These are phyloP conservation scores for Vitis rotundifolia DNA, from an alignment of 164 flowering plant species.

Conservation along the genomic window DNA sequence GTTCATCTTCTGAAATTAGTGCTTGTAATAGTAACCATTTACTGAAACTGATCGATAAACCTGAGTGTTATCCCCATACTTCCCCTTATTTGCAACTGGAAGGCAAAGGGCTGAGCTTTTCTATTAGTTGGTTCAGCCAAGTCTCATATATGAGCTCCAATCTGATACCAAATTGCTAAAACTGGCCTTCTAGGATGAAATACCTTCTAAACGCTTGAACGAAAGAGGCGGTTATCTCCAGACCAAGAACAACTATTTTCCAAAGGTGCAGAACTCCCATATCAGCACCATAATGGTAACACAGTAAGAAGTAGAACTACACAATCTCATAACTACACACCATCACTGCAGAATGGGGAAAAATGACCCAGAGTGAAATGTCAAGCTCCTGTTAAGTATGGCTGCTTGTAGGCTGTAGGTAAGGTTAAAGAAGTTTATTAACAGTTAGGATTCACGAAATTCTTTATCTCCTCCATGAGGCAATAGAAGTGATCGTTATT, in stretches of 20 bases:
- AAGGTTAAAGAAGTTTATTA: conserved; percentile 32
- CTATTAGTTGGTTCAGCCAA: conserved; percentile 18
- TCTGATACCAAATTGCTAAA: background rate
- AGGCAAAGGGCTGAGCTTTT: conserved; percentile 20
- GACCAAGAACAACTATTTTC: background rate
- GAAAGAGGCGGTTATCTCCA: background rate
- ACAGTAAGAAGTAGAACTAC: conserved; percentile 18
- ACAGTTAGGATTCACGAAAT: conserved; percentile 44
- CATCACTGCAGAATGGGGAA: conserved; percentile 10
- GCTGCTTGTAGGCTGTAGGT: conserved; percentile 19
- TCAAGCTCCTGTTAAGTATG: conserved; percentile 34
- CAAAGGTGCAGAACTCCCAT: conserved; percentile 6
- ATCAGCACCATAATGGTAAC: conserved; percentile 13
- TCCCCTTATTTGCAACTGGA: conserved; percentile 12
- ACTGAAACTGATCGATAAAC: conserved; percentile 15
- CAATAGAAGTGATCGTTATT: conserved; percentile 60
- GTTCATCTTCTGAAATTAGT: conserved; percentile 32
- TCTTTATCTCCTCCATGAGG: conserved; percentile 57
- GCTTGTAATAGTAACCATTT: conserved; percentile 21
- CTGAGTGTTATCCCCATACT: conserved; percentile 22
- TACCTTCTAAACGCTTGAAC: background rate
- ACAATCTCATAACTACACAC: conserved; percentile 34
- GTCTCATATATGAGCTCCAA: conserved; percentile 5
- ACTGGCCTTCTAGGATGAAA: background rate
- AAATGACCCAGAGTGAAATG: conserved; percentile 22